Percentiles rank a stretch among this genome's conserved stretches.
These are phyloP conservation scores for Tirmania nivea DNA, from an alignment of 495 filamentous ascomycete species.

Conservation along the genomic window DNA sequence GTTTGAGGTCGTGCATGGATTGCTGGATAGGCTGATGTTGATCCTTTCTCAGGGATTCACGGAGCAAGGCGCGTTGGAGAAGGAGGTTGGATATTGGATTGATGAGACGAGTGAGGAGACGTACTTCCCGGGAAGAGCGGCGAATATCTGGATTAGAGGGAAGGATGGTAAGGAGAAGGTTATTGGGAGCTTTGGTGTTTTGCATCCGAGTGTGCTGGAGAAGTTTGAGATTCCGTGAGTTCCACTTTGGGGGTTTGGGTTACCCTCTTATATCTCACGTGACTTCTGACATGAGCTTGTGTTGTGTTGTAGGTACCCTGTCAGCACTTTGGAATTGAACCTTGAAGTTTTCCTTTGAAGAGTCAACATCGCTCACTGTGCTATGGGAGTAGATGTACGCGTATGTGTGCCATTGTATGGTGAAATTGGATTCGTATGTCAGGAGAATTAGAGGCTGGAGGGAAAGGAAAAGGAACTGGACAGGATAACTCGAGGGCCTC, in stretches of 20 bases:
- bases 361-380: too few species aligned
- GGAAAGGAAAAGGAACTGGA: too few species aligned
- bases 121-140: conserved; percentile 78
- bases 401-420: too few species aligned
- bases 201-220: conserved; percentile 80
- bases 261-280: not conserved
- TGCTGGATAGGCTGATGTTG: conserved; percentile 73
- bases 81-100: conserved; percentile 71
- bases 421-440: too few species aligned
- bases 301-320: conserved; percentile 43
- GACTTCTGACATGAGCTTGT: conserved; percentile 3
- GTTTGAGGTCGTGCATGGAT: conserved; percentile 88
- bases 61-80: conserved; percentile 25
- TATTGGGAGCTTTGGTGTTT: conserved; percentile 77
- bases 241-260: not conserved
- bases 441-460: too few species aligned
- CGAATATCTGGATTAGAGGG: conserved; percentile 53
- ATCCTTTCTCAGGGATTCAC: conserved; percentile 78
- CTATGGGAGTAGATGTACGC: too few species aligned
- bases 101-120: conserved; percentile 70
- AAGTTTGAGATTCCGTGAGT: conserved; percentile 72
- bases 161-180: conserved; percentile 38
- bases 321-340: conserved; percentile 88
- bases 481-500: too few species aligned
- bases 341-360: conserved; percentile 74